A percentile compares a stretch with the other conserved stretches of the same genome.
Conservation (phyloP, 768 basidiomycete species). For the Suillus cothurnatus region DNA sequence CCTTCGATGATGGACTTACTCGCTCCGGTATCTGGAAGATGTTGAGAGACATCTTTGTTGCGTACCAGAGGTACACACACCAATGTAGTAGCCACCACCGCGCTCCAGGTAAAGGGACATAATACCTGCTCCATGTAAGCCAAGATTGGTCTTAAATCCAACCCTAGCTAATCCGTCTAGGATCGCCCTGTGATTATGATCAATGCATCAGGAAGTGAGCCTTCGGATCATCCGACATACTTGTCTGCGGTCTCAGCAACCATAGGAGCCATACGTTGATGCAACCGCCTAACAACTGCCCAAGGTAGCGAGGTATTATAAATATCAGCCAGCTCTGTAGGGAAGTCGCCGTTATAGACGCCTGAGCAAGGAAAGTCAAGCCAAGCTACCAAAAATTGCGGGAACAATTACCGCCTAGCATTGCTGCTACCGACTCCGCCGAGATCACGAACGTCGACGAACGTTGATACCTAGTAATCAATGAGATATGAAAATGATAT, state of each 20-base stretch:
- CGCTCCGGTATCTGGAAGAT: constrained; percentile 38
- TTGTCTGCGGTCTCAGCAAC: constrained; percentile 28
- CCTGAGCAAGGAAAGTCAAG: constrained; percentile 11
- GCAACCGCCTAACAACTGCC: constrained; percentile 17
- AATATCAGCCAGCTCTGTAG: constrained; percentile 25
- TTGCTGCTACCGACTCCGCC: constrained; percentile 5
- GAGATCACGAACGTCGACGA: constrained; percentile 28
- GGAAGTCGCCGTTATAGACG: constrained; percentile 21
- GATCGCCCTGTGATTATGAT: constrained; percentile 28
- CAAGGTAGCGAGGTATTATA: constrained; percentile 20
- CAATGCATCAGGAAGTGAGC: not conserved
- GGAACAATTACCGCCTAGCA: constrained; percentile 15
- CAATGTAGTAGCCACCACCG: constrained; percentile 45
- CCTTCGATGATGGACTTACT: constrained; percentile 47
- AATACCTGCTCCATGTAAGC: constrained; percentile 36
- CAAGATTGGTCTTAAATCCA: constrained; percentile 42
- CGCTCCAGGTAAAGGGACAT: constrained; percentile 28
- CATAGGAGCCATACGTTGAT: constrained; percentile 21
- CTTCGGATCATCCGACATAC: constrained; percentile 15
- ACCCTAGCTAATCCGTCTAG: constrained; percentile 39
- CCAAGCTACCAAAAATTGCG: not conserved
- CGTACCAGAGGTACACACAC: constrained; percentile 19
- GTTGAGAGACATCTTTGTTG: not conserved
- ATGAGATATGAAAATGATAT: constrained; percentile 7
- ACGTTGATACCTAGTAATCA: constrained; percentile 23